These are phyloP conservation scores for Pyracantha coccinea DNA, from an alignment of 331 rosid species.

Conservation along the genomic window DNA sequence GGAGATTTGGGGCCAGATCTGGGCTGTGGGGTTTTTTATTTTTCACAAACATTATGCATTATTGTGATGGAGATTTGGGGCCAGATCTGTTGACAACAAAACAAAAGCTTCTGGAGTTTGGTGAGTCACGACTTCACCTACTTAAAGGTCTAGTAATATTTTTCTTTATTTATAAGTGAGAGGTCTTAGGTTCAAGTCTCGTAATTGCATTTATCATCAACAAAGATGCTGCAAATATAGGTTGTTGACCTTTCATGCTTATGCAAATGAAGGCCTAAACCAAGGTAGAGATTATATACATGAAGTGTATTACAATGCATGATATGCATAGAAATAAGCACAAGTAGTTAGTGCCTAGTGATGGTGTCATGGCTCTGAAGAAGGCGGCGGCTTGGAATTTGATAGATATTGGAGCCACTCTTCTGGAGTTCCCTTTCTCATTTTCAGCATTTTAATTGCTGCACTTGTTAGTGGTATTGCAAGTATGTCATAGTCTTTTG, in stretches of 20 bases:
- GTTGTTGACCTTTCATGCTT: neutral
- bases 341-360: too few species aligned
- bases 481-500: constrained; percentile 83
- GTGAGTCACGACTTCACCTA: too few species aligned
- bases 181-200: neutral
- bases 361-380: constrained; percentile 26
- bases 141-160: too few species aligned
- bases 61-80: too few species aligned
- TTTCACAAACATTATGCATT: too few species aligned
- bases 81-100: too few species aligned
- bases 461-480: constrained; percentile 81
- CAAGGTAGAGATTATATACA: neutral
- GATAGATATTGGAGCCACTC: constrained; percentile 93
- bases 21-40: too few species aligned
- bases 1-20: too few species aligned
- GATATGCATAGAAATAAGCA: too few species aligned
- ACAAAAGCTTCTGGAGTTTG: too few species aligned
- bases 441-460: constrained; percentile 61
- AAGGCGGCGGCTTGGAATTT: constrained; percentile 12
- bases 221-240: neutral
- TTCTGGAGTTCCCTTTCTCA: constrained; percentile 79
- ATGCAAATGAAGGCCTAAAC: neutral
- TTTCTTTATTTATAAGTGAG: too few species aligned
- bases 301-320: neutral
- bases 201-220: neutral